Evolutionary conservation across 306 rosid species (phyloP).

Genomic region (Gastrolobium bilobum): DNA sequence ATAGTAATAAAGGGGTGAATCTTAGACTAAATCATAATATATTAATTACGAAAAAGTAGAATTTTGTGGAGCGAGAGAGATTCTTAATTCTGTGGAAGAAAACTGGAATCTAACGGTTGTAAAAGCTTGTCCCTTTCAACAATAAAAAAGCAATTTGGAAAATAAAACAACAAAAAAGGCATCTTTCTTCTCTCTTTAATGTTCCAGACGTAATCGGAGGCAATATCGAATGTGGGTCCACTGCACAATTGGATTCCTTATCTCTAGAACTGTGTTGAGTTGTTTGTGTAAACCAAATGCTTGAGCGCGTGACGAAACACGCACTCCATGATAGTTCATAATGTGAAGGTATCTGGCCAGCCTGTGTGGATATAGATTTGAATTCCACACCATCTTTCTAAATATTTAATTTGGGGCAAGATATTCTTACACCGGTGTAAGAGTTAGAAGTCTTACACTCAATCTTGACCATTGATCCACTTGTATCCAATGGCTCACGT

Average conservation of each 20-base stretch:
- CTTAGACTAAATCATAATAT: slow-evolving; percentile 40
- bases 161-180: slow-evolving; percentile 44
- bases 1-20: slow-evolving; percentile 47
- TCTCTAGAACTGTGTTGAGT: slow-evolving; percentile 56
- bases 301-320: slow-evolving; percentile 33
- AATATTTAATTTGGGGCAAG: not conserved
- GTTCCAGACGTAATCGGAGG: slow-evolving; percentile 62
- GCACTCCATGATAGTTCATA: slow-evolving; percentile 13
- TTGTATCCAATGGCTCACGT: no score
- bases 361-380: slow-evolving; percentile 42
- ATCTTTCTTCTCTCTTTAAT: slow-evolving; percentile 55
- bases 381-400: slow-evolving; percentile 30
- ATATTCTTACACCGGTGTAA: no score
- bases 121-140: slow-evolving; percentile 60
- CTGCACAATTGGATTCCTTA: slow-evolving; percentile 65
- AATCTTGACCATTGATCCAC: no score
- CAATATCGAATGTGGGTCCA: slow-evolving; percentile 63
- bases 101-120: slow-evolving; percentile 75
- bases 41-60: slow-evolving; percentile 23
- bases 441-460: no score
- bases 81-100: slow-evolving; percentile 67
- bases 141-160: slow-evolving; percentile 17
- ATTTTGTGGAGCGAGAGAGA: slow-evolving; percentile 62
- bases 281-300: not conserved
- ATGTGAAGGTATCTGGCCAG: slow-evolving; percentile 28